Conservation (phyloP, 805 yeast genomes). For the Candida krabiensis region DNA sequence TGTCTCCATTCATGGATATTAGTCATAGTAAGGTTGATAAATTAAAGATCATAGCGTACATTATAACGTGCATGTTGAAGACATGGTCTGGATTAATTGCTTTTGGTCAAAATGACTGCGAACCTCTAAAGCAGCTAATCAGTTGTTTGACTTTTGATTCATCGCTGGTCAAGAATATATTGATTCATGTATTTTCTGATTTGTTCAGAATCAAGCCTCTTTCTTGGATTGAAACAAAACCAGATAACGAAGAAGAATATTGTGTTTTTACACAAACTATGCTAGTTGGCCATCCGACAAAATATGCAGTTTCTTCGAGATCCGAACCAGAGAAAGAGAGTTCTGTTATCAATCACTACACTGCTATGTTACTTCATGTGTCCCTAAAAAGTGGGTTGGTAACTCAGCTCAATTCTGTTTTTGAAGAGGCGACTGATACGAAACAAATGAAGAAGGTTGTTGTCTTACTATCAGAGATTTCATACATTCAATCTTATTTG, state of each 20-base stretch:
- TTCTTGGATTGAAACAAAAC: constrained; percentile 43
- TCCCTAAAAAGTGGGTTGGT: constrained; percentile 58
- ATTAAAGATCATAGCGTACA: constrained; percentile 58
- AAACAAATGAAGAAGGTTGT: constrained; percentile 58
- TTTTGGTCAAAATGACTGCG: constrained; percentile 55
- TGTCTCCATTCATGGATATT: constrained; percentile 71
- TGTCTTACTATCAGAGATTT: constrained; percentile 61
- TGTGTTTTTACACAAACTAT: constrained; percentile 23
- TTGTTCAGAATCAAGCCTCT: constrained; percentile 59
- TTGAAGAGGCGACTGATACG: constrained; percentile 39
- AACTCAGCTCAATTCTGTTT: constrained; percentile 44
- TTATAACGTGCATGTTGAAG: constrained; percentile 62
- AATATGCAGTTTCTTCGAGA: constrained; percentile 15
- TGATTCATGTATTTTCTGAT: constrained; percentile 73
- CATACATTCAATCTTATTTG: constrained; percentile 50
- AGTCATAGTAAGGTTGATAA: constrained; percentile 49
- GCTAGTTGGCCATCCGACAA: constrained; percentile 14
- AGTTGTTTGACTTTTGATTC: constrained; percentile 62
- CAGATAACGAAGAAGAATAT: constrained; percentile 14
- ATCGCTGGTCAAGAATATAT: constrained; percentile 53
- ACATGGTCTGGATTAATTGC: constrained; percentile 76
- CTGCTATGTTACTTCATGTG: constrained; percentile 57
- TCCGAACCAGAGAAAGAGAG: constrained; percentile 40
- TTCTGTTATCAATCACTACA: constrained; percentile 57
- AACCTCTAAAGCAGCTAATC: constrained; percentile 56